Evolutionary conservation across 495 filamentous ascomycete species (phyloP).

Genomic region (Penicillium cosmopolitanum): DNA sequence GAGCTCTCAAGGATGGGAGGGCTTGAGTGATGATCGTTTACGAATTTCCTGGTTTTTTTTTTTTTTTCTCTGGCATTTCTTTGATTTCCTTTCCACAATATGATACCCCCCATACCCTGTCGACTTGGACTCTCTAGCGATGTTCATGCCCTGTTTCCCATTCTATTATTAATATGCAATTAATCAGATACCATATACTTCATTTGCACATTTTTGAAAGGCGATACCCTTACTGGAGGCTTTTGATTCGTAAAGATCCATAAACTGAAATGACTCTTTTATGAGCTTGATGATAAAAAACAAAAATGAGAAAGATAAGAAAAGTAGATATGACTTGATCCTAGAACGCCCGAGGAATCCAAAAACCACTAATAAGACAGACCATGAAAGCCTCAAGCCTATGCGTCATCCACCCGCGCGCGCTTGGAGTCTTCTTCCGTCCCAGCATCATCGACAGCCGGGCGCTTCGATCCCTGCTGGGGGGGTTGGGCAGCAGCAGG

Average conservation of each 20-base stretch:
- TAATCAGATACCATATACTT: not conserved
- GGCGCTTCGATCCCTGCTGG: constrained; percentile 29
- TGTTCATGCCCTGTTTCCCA: not conserved
- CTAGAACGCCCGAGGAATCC: constrained; percentile 6
- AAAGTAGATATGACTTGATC: constrained; percentile 6
- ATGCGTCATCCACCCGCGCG: constrained; percentile 30
- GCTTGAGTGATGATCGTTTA: not conserved
- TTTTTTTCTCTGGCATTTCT: not conserved
- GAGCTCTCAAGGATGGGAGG: not conserved
- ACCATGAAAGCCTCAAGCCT: not conserved
- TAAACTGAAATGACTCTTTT: not conserved
- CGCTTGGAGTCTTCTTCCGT: constrained; percentile 38
- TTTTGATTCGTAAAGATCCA: not conserved
- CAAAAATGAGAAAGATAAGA: not conserved
- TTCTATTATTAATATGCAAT: not conserved
- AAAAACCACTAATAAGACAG: not conserved
- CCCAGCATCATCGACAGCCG: constrained; percentile 28
- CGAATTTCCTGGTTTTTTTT: not conserved
- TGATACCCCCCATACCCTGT: not conserved
- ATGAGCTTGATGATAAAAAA: not conserved
- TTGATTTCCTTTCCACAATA: not conserved
- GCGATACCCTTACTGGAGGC: not conserved
- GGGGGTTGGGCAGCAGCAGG: constrained; percentile 38
- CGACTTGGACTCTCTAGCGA: too few relatives aligned
- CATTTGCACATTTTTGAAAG: too few relatives aligned